These are phyloP conservation scores for Lachnellula hyalina DNA, from an alignment of 2,329 filamentous ascomycete species.

Conservation along the genomic window DNA sequence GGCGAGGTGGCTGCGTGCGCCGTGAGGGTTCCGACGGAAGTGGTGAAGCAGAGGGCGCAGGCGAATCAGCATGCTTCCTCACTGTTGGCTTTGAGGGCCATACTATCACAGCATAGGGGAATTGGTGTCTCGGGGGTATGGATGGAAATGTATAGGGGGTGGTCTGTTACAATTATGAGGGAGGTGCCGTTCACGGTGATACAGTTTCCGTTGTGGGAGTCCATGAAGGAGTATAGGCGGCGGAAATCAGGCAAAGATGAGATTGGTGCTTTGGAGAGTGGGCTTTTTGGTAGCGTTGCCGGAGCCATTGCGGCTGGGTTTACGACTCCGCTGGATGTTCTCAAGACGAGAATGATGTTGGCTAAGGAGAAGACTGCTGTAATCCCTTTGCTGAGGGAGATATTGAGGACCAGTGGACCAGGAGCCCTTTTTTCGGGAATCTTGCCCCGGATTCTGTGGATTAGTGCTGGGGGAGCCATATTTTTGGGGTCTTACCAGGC, in stretches of 20 bases:
- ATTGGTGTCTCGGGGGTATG: slow-evolving; percentile 56
- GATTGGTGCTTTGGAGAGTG: slow-evolving; percentile 72
- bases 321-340: slow-evolving; percentile 90
- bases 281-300: slow-evolving; percentile 74
- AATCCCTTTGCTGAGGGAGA: slow-evolving; percentile 53
- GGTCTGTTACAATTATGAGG: slow-evolving; percentile 85
- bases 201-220: slow-evolving; percentile 97
- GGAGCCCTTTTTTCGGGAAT: slow-evolving; percentile 69
- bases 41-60: slow-evolving; percentile 94
- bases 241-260: slow-evolving; percentile 37
- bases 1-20: slow-evolving; percentile 92
- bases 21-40: slow-evolving; percentile 89
- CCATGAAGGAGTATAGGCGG: slow-evolving; percentile 69
- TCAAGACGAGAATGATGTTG: slow-evolving; percentile 97
- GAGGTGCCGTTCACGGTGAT: slow-evolving; percentile 97
- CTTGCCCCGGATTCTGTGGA: slow-evolving; percentile 87
- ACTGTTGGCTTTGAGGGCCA: slow-evolving; percentile 61
- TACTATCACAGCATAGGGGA: slow-evolving; percentile 46
- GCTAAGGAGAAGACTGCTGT: slow-evolving; percentile 61
- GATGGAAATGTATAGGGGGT: slow-evolving; percentile 85
- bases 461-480: slow-evolving; percentile 87
- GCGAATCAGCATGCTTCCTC: slow-evolving; percentile 74
- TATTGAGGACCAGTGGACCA: slow-evolving; percentile 59
- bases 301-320: slow-evolving; percentile 81
- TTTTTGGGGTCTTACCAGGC: slow-evolving; percentile 93